Evolutionary conservation across 371 early-diverging fungal species (phyloP).

Genomic region (Basidiobolus heterosporus): DNA sequence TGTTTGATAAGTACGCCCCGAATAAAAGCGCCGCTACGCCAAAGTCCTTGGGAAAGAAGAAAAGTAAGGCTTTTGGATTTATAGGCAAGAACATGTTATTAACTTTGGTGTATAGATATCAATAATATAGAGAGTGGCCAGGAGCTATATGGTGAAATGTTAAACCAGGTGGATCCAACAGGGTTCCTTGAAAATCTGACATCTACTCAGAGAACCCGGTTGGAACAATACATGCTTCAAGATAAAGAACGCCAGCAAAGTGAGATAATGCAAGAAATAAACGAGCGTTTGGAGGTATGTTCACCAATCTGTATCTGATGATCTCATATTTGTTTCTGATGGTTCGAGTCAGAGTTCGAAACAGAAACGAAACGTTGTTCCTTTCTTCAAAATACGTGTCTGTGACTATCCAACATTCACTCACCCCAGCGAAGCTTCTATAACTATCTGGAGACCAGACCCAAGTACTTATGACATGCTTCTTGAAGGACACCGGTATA

Average conservation of each 20-base stretch:
- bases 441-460: conserved; percentile 35
- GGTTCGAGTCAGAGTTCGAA: conserved; percentile 9
- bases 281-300: conserved; percentile 8
- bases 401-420: conserved; percentile 19
- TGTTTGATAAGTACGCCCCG: no score
- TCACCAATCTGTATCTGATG: not conserved
- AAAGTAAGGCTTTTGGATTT: no score
- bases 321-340: no score
- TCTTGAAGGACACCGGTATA: conserved; percentile 31
- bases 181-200: not conserved
- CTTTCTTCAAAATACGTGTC: conserved; percentile 23
- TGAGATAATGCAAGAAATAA: conserved; percentile 8
- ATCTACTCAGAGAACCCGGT: not conserved
- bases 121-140: conserved; percentile 5
- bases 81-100: not conserved
- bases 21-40: no score
- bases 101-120: conserved; percentile 3
- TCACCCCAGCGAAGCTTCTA: conserved; percentile 10
- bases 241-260: conserved; percentile 2
- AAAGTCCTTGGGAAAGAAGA: no score
- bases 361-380: conserved; percentile 21
- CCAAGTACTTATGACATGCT: conserved; percentile 11
- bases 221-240: conserved; percentile 1
- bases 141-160: conserved; percentile 10
- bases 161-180: conserved; percentile 1